A percentile compares a stretch with the other conserved stretches of the same genome.
These are phyloP conservation scores for Kodamaea nitidulidarum DNA, from an alignment of 805 yeast genomes.

Conservation along the genomic window DNA sequence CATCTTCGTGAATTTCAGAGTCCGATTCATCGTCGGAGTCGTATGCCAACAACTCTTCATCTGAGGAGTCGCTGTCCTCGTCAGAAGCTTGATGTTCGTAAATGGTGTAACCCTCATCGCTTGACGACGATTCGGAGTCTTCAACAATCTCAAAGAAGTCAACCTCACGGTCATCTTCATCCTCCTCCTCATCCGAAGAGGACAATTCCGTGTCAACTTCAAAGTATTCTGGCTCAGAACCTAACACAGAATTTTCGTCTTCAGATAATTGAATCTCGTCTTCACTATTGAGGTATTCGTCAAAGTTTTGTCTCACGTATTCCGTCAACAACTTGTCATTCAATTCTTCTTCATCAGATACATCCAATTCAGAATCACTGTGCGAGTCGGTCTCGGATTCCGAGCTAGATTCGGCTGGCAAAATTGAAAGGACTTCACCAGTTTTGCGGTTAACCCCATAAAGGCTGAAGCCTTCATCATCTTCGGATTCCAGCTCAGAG, in stretches of 20 bases:
- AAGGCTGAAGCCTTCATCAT: constrained; percentile 16
- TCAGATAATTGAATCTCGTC: constrained; percentile 20
- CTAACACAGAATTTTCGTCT: constrained; percentile 18
- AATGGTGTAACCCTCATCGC: constrained; percentile 41
- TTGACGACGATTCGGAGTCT: constrained; percentile 27
- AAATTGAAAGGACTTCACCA: constrained; percentile 13
- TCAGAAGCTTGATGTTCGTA: constrained; percentile 41
- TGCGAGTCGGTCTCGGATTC: constrained; percentile 15
- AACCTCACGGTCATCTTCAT: constrained; percentile 20
- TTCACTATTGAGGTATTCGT: constrained; percentile 30
- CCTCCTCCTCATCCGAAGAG: constrained; percentile 18
- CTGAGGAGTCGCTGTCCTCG: constrained; percentile 32
- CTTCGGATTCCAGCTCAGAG: constrained; percentile 17
- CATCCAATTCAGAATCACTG: constrained; percentile 14
- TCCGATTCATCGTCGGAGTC: constrained; percentile 15
- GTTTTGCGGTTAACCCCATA: constrained; percentile 21
- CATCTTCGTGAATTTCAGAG: constrained; percentile 3
- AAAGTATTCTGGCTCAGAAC: constrained; percentile 20
- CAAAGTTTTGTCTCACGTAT: constrained; percentile 33
- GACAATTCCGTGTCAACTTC: constrained; percentile 28
- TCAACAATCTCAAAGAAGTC: constrained; percentile 20
- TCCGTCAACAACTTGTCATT: constrained; percentile 34
- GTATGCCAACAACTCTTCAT: constrained; percentile 28
- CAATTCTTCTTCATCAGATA: constrained; percentile 27
- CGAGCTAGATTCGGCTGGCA: constrained; percentile 8